Evolutionary conservation across 2,329 filamentous ascomycete genomes (phyloP), one percentile per base, ranked within the genome.

Genomic region (Pyrenophora seminiperda): DNA sequence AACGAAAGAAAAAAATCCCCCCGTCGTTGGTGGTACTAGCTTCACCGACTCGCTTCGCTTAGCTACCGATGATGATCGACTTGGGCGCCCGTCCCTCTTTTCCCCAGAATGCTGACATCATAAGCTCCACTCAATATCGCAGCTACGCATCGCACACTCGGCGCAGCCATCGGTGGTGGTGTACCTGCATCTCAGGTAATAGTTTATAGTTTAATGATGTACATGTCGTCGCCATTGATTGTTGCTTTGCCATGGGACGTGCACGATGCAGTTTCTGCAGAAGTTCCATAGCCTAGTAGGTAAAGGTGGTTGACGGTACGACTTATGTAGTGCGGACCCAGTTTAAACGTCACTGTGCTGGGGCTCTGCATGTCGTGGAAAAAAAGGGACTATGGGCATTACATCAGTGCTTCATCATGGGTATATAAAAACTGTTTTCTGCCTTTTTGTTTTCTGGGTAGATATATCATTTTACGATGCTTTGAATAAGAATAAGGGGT

Each of bases 51-150:
- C 10, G 24, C 10, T 27, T n/a, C n/a, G n/a, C n/a, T n/a, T n/a
- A n/a, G n/a, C n/a, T n/a, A n/a, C n/a, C n/a, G n/a, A n/a, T n/a
- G n/a, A n/a, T n/a, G n/a, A n/a, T n/a, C n/a, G n/a, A n/a, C n/a
- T n/a, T n/a, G n/a, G n/a, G n/a, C n/a, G 20, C 30, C 20, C 30
- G 19, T n/a, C 19, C 30, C 20, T 19, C n/a, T n/a, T 15, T 47
- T 47, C 36, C 47, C 41, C 36, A 41, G 36, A 30, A 29, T 43
- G 29, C 44, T 52, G 49, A 52, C 49, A 52, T 52, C 49, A 52
- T 52, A 15, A 15, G 49, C 39, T 52, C 49, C 44, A 48, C 39
- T 39, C n/a, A n/a, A 43, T 39, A 48, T 41, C 18, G 38, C 38
- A 7, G n/a, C 19, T 34, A 13, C 29, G 38, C 49, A 52, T 52